Evolutionary conservation across 2,329 filamentous ascomycete species (phyloP).

Genomic region (Clarireedia homoeocarpa): DNA sequence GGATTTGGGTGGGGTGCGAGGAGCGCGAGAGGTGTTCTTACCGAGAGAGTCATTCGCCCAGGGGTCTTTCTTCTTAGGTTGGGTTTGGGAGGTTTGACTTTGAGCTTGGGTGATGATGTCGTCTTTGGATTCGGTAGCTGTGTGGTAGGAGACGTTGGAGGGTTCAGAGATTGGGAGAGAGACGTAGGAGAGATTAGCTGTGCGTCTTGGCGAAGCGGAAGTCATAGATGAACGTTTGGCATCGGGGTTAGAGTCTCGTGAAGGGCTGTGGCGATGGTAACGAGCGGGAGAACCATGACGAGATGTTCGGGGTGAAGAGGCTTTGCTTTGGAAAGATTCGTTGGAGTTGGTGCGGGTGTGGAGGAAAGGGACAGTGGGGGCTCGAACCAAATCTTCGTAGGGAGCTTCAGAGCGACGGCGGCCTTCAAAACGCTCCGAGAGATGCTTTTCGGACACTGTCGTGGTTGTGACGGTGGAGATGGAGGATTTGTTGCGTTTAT

Average conservation of each 20-base stretch:
- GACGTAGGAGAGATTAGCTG: slow-evolving; percentile 43
- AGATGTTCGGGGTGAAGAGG: slow-evolving; percentile 45
- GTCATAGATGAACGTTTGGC: slow-evolving; percentile 39
- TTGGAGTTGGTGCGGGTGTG: slow-evolving; percentile 64
- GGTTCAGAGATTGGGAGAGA: slow-evolving; percentile 42
- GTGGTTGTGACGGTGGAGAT: slow-evolving; percentile 29
- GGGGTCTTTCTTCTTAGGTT: slow-evolving; percentile 8
- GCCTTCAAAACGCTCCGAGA: slow-evolving; percentile 39
- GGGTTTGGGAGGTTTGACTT: no score
- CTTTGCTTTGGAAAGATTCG: slow-evolving; percentile 45
- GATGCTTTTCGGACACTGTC: slow-evolving; percentile 47
- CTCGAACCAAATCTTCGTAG: slow-evolving; percentile 39
- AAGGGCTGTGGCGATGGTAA: slow-evolving; percentile 42
- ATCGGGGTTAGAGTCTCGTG: slow-evolving; percentile 38
- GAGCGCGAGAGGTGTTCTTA: slow-evolving; percentile 12
- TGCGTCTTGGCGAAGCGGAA: slow-evolving; percentile 28
- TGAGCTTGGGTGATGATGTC: not conserved
- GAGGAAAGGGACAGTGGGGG: slow-evolving; percentile 65
- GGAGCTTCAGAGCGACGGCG: slow-evolving; percentile 37
- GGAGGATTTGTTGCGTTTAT: slow-evolving; percentile 65
- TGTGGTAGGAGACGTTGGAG: slow-evolving; percentile 16
- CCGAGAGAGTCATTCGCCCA: slow-evolving; percentile 28
- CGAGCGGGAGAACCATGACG: slow-evolving; percentile 46
- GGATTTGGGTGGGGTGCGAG: slow-evolving; percentile 18
- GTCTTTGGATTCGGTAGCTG: not conserved